phyloP scores from a whole-genome alignment of 2,329 filamentous ascomycete species.

The Exophiala phaeomuriformis region DNA sequence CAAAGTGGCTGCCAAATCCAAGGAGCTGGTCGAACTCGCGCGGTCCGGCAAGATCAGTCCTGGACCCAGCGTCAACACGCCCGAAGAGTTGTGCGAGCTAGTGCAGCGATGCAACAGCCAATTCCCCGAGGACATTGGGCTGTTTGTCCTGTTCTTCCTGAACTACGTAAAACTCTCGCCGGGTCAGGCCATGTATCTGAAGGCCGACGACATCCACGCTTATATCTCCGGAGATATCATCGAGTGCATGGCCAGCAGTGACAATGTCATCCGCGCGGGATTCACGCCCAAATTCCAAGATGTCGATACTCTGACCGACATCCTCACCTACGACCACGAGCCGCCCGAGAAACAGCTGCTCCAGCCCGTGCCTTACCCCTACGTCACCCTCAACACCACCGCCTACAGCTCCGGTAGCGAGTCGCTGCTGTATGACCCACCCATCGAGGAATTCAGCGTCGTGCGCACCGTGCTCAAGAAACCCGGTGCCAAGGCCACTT shows the following conservation, averaged over 20 bases:
- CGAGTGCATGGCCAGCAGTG: constrained; percentile 98
- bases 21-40: constrained; percentile 64
- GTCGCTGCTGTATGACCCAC: constrained; percentile 78
- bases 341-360: constrained; percentile 95
- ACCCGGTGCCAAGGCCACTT: constrained; percentile 71
- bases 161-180: constrained; percentile 85
- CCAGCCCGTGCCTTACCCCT: constrained; percentile 74
- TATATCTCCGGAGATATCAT: constrained; percentile 76
- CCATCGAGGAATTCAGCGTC: constrained; percentile 93
- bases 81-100: constrained; percentile 65
- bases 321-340: constrained; percentile 92
- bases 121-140: constrained; percentile 82
- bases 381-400: constrained; percentile 69
- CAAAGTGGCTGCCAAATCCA: constrained; percentile 56
- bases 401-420: constrained; percentile 73
- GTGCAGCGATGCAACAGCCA: constrained; percentile 70
- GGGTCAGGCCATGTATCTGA: constrained; percentile 91
- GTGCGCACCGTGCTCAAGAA: constrained; percentile 68
- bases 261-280: constrained; percentile 94
- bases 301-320: constrained; percentile 74
- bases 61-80: constrained; percentile 60
- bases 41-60: constrained; percentile 33
- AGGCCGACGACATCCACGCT: constrained; percentile 94
- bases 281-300: constrained; percentile 99
- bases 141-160: constrained; percentile 94